Evolutionary conservation across 2,329 filamentous ascomycete species (phyloP), one percentile per base, ranked within the genome.

Genomic region (Lachnellula willkommii): DNA sequence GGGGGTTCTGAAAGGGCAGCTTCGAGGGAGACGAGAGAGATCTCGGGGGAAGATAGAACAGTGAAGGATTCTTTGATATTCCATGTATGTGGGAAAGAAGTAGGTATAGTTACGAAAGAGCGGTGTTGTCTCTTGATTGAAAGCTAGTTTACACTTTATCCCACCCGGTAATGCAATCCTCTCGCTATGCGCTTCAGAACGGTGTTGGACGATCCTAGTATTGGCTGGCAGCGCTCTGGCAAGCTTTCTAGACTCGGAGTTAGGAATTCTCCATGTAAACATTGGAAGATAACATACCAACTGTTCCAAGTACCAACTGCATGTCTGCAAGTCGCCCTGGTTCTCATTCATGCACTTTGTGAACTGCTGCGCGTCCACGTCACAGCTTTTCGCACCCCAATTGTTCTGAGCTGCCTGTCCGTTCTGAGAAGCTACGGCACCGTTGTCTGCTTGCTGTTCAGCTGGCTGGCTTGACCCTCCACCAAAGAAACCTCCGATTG

Each of bases 241-340:
- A 93, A 55, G 89, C 88, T 81, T 92, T 93, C 80, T 83, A 62
- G 67, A 61, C 22, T 55, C 8, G 39, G 49, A 53, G 54, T 73
- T 69, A 74, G 67, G 57, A 63, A 40, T 52, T n/a, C 14, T 52
- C 46, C 28, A 45, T 49, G 42, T 28, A 6, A n/a, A 20, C 24
- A 52, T 40, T 32, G 4, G 3, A 36, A 32, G 9, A 35, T 32
- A 17, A 69, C 72, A 53, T 73, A 77, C 75, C 74, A 99, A 80
- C 82, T 99, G 93, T 74, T 99, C 94, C 68, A 99, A 78, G 74
- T 99, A 99, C 92, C 93, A 99, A 65, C 89, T 88, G 78, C 94
- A 99, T 71, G 96, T 95, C 71, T 88, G 87, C 87, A 99, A 85
- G 76, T 94, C 91, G 66, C 94, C 94, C 71, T 85, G 79, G 74